Base-by-base conservation (phyloP, 495 filamentous ascomycete species). In the Hypoxylon trugodes region DNA sequence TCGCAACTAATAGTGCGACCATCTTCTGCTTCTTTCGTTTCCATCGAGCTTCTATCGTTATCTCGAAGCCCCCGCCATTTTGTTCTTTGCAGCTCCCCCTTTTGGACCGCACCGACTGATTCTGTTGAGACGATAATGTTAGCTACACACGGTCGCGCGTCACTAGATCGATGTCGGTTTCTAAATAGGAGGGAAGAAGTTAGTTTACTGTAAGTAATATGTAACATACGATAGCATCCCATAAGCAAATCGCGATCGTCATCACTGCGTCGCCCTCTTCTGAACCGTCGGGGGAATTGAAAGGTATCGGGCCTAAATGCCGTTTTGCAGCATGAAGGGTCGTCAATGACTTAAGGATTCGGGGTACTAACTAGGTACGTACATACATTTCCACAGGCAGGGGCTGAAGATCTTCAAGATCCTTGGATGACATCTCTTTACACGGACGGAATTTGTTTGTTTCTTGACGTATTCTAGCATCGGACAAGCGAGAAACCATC, bases 21-120 rank as follows among this genome's bases (percentile, higher is more conserved):
- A 67, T 48, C 52, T 18, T 67, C 47, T 45, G 12, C 32, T 51
- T 65, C 60, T 65, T 19, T 15, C 47, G 61, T 61, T 71, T 71
- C 69, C 40, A 66, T 64, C 50, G 37, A 66, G 59, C 69, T 71
- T 71, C 69, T 60, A 71, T 66, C 66, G 69, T 69, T 69, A 71
- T 71, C 66, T 69, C 60, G 58, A 62, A 63, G 12, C 51, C 64
- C 61, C 61, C 69, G 66, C 45, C 59, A 48, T 66, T 37, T 56
- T 54, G 37, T 71, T 71, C 69, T 65, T 63, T 71, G 66, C 69
- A 71, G 69, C 69, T 71, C 69, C 69, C 69, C 51, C 54, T 69
- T 71, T 71, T 22, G 66, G 69, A 57, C 35, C 38, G 48, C 26
- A 55, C 69, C 66, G 54, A 46, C 59, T 48, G 32, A 56, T 61